Conservation (phyloP, 768 basidiomycete species). For the Pleurotus cornucopiae region DNA sequence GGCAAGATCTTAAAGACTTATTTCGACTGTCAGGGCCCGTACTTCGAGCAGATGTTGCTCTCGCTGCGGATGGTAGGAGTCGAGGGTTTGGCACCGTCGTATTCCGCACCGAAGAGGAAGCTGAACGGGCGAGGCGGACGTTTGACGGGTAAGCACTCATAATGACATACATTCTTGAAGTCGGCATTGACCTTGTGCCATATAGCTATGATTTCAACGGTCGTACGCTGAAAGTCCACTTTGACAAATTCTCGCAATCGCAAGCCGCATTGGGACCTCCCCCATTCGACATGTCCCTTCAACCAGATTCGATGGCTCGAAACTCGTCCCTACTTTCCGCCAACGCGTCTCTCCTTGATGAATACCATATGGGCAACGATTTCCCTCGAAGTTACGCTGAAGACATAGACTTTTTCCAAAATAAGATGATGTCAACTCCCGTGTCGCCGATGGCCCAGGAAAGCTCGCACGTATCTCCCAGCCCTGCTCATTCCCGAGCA, state of each 20-base stretch:
- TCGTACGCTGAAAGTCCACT: constrained; percentile 83
- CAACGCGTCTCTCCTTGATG: not conserved
- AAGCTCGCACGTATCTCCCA: not conserved
- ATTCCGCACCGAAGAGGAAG: constrained; percentile 79
- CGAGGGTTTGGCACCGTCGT: constrained; percentile 92
- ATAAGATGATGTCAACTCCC: constrained; percentile 1
- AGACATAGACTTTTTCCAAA: constrained; percentile 3
- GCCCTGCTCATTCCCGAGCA: not conserved
- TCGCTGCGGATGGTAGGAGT: constrained; percentile 84
- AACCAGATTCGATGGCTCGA: not conserved
- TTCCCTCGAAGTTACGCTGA: constrained; percentile 4
- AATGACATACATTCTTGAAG: too few relatives aligned
- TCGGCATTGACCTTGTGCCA: constrained; percentile 5
- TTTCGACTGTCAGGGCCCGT: constrained; percentile 90
- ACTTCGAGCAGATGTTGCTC: constrained; percentile 84
- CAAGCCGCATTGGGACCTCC: constrained; percentile 12
- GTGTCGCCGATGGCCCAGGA: not conserved
- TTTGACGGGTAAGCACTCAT: constrained; percentile 76
- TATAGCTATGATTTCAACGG: constrained; percentile 85
- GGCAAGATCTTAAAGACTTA: constrained; percentile 97
- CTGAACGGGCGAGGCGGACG: constrained; percentile 77
- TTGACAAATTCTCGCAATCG: constrained; percentile 70
- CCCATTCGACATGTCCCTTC: constrained; percentile 12
- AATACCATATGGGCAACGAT: constrained; percentile 13
- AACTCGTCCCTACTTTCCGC: not conserved